Percentiles rank a stretch among this genome's conserved stretches.
These are phyloP conservation scores for Cadophora sp. DNA, from an alignment of 2,329 filamentous ascomycete species.

Conservation along the genomic window DNA sequence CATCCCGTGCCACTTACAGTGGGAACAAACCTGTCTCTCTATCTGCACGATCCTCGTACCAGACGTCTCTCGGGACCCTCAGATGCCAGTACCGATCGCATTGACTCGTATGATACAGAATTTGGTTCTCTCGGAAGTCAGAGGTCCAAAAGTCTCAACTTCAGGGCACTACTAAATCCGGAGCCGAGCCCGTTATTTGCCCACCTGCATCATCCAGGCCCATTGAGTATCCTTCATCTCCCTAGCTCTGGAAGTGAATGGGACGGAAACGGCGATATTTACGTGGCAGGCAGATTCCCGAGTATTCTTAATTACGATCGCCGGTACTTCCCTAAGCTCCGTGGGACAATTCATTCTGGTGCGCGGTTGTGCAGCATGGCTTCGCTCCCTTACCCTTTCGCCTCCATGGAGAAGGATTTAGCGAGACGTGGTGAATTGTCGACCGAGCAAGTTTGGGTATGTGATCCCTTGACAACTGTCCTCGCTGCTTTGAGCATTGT, in stretches of 20 bases:
- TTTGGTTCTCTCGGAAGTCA: conserved; percentile 36
- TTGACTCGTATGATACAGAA: conserved; percentile 40
- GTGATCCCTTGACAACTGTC: not conserved
- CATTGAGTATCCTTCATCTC: conserved; percentile 82
- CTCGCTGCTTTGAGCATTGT: not conserved
- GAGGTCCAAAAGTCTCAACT: conserved; percentile 35
- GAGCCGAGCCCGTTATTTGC: conserved; percentile 67
- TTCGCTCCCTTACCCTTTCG: conserved; percentile 71
- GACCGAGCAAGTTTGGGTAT: conserved; percentile 55
- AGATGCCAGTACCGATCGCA: conserved; percentile 25
- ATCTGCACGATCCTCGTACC: conserved; percentile 79
- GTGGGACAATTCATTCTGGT: conserved; percentile 83
- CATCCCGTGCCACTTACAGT: conserved; percentile 77
- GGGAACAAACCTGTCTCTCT: conserved; percentile 80
- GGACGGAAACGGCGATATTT: conserved; percentile 72
- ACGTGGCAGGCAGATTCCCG: conserved; percentile 87
- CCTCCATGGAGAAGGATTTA: conserved; percentile 66
- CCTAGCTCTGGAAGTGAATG: conserved; percentile 56
- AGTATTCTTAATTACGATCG: conserved; percentile 90
- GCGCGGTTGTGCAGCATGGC: conserved; percentile 77
- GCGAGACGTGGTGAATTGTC: conserved; percentile 62
- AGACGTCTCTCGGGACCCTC: conserved; percentile 40
- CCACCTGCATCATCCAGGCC: conserved; percentile 78
- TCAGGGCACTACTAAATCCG: conserved; percentile 47
- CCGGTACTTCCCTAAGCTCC: conserved; percentile 80